Base-by-base conservation (phyloP, 2,329 filamentous ascomycete genomes). In the Tolypocladium album region DNA sequence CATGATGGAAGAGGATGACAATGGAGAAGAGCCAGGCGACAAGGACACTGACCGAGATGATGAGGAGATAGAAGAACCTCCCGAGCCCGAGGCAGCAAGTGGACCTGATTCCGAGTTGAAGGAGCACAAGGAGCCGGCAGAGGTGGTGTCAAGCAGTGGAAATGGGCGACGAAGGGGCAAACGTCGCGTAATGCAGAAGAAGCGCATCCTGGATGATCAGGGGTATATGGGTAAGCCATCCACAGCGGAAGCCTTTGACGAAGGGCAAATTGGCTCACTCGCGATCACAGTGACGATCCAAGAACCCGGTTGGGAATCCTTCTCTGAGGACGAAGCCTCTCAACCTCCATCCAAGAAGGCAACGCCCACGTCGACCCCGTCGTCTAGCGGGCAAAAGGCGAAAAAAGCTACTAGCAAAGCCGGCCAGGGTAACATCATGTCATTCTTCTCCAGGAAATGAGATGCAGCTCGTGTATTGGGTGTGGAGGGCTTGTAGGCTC, bases 271-370 rank as follows among this genome's bases (percentile, higher is more conserved):
- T 42, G n/a, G 38, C 56, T 58, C 11, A 61, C 42, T 36, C 13
- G 9, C 12, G 24, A 13, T 15, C 62, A 45, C 66, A 94, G 92
- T 96, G 39, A 96, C 92, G 2, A 88, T 88, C 65, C 89, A 95
- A 73, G 91, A 96, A 69, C 76, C 83, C 0, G 88, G 82, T 0
- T 97, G 92, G 92, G 92, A 97, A 72, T 93, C 89, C 0, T 96
- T 95, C 76, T 96, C 91, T 0, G 92, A 97, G 71, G 92, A 96
- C 64, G 92, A 96, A 65, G 83, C 86, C 27, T 79, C 79, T 39
- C 71, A 76, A 11, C 73, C 76, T 7, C 67, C 75, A 1, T 66
- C 70, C 61, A 84, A 84, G 69, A 85, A 84, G 68, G 68, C 77
- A 8, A 87, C 85, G 62, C 64, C 74, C 58, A 65, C 75, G 61